Conservation (phyloP, 176 grass and related monocot genomes). For the Ensete ventricosum region DNA sequence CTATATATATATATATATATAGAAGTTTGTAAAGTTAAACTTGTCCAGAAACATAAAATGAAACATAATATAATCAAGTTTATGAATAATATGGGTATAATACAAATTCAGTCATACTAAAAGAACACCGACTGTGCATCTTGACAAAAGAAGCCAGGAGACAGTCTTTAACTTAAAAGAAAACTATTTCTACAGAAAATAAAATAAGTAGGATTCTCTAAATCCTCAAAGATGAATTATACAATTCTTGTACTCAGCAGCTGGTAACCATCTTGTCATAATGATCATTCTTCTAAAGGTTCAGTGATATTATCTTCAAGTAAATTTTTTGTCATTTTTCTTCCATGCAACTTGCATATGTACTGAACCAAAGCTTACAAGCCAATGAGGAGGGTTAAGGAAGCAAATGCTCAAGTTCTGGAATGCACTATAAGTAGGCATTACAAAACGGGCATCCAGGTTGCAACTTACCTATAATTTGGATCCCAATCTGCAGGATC, state of each 20-base stretch:
- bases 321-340: background rate
- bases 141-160: too few species aligned
- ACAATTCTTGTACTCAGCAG: background rate
- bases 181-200: background rate
- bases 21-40: background rate
- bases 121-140: background rate
- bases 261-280: background rate
- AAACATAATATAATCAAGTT: background rate
- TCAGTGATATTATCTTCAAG: background rate
- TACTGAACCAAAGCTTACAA: background rate
- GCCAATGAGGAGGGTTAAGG: background rate
- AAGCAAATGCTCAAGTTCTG: background rate
- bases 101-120: background rate
- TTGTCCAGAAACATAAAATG: background rate
- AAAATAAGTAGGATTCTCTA: background rate
- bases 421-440: background rate
- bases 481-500: conserved; percentile 94
- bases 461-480: conserved; percentile 68
- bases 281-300: background rate
- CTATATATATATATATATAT: background rate
- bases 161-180: background rate
- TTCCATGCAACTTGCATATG: background rate
- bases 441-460: background rate
- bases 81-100: background rate
- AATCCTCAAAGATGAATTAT: background rate